A percentile compares a stretch with the other conserved stretches of the same genome.
These are phyloP conservation scores for Curvularia sp. DNA, from an alignment of 2,329 filamentous ascomycete species.

Conservation along the genomic window DNA sequence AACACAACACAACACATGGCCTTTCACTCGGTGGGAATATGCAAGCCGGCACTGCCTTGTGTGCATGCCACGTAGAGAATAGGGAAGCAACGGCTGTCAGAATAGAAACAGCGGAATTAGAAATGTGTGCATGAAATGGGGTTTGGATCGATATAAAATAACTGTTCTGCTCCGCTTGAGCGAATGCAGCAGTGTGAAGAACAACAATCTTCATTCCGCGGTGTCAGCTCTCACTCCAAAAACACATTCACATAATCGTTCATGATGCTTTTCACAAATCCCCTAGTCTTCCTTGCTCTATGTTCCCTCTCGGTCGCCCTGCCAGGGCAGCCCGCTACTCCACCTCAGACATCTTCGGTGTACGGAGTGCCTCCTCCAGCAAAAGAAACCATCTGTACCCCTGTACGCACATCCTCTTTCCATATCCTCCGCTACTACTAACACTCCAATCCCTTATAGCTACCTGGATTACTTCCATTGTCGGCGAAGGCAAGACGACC, in stretches of 20 bases:
- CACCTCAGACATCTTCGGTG: constrained; percentile 3
- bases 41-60: constrained; percentile 12
- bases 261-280: constrained; percentile 30
- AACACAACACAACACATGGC: constrained; percentile 11
- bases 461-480: constrained; percentile 24
- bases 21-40: constrained; percentile 3
- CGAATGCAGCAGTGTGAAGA: background rate
- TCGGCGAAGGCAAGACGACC: constrained; percentile 17
- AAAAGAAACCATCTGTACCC: constrained; percentile 26
- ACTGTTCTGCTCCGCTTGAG: background rate
- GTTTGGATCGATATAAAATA: background rate
- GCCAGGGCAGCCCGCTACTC: background rate
- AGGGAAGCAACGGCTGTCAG: background rate
- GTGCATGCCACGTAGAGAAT: constrained; percentile 13
- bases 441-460: constrained; percentile 9
- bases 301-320: constrained; percentile 21
- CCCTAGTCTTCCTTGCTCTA: constrained; percentile 28
- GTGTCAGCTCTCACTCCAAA: background rate
- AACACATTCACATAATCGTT: background rate
- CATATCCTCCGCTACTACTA: background rate
- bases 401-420: background rate
- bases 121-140: too few relatives aligned
- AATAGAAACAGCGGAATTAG: background rate
- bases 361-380: constrained; percentile 5
- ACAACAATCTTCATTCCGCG: constrained; percentile 4